Evolutionary conservation across 2,329 filamentous ascomycete genomes (phyloP), one percentile per base, ranked within the genome.

Genomic region (Didymellaceae sp.): DNA sequence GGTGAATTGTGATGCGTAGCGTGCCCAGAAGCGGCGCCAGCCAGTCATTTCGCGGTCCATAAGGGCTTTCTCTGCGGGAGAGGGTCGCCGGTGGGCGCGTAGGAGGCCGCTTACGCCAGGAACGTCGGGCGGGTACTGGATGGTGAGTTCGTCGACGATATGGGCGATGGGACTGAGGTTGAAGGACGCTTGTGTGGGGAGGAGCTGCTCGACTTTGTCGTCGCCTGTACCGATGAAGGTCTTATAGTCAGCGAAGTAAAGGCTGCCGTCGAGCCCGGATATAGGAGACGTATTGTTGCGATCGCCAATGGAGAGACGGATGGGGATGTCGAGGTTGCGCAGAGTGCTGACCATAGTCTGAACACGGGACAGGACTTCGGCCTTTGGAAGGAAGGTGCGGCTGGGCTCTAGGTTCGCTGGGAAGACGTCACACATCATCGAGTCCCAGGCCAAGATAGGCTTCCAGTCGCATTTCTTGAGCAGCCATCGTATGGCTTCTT

Each of bases 221-320:
- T 61, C 61, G 14, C 53, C 65, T 16, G 66, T 63, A 13, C 68
- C 65, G 6, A 64, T 41, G 30, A 68, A 65, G 8, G 55, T 55
- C 25, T 73, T 73, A 57, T 60, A 71, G 53, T 72, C 69, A 13
- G 67, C 68, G 49, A 72, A 73, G 52, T 67, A 71, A 6, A 73
- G 61, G 4, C 55, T 62, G 11, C 68, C 67, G 34, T 72, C 70
- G 7, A 70, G 52, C 1, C 68, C 67, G 18, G 63, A 65, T 7
- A 57, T 62, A 8, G 62, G 54, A 22, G 58, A 65, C 1, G 53
- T 59, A 32, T 62, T 67, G 11, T 45, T 45, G 22, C 67, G 61
- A 32, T 72, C 67, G 22, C 68, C 70, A 31, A 73, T 71, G 17
- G 63, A 70, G 17, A 73, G 44, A 11, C 68, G 66, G 30, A 72